Evolutionary conservation across 768 basidiomycete species (phyloP), one percentile per base, ranked within the genome.

Genomic region (Asterophora lycoperdoides): DNA sequence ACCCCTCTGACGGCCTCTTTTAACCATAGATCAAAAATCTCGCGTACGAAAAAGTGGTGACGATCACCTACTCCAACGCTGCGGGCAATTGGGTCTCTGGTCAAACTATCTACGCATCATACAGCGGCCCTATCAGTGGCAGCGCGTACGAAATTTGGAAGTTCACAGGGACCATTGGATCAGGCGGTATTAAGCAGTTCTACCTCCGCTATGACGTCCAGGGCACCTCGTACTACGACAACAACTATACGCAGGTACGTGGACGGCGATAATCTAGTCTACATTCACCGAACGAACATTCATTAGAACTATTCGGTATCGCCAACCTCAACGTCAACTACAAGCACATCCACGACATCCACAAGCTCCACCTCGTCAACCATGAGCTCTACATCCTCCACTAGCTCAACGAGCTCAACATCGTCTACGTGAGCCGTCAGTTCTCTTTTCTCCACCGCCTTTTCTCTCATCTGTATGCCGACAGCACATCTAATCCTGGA

Each of bases 141-240:
- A 47, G n/a, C 36, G 29, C 46, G 11, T 47, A 47, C 26, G 46
- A 47, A 30, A 39, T 47, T 4, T 47, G 46, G 46, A 38, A 36
- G 8, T 47, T 47, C 46, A 30, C n/a, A 1, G 46, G 46, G 1
- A 39, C 9, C 14, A 47, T 47, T 13, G 46, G 46, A 8, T 47
- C 46, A 8, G 36, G 36, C 20, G 46, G 46, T 7, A 47, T 47
- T 20, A 47, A 47, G 28, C 46, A 47, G 13, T 29, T 47, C 17
- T 47, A 47, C 17, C 20, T 47, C 23, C 46, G 46, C 26, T 47
- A 47, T 30, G 46, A 47, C 37, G 46, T 47, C 10, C 37, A 37
- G 26, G 46, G 46, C 7, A 28, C 20, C 5, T 39, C 46, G 9
- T 47, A 47, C 28, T 47, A 47, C 28, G 46, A 47, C 23, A 47